These are phyloP conservation scores for Citrullus mucosospermus DNA, from an alignment of 306 rosid species.

Conservation along the genomic window DNA sequence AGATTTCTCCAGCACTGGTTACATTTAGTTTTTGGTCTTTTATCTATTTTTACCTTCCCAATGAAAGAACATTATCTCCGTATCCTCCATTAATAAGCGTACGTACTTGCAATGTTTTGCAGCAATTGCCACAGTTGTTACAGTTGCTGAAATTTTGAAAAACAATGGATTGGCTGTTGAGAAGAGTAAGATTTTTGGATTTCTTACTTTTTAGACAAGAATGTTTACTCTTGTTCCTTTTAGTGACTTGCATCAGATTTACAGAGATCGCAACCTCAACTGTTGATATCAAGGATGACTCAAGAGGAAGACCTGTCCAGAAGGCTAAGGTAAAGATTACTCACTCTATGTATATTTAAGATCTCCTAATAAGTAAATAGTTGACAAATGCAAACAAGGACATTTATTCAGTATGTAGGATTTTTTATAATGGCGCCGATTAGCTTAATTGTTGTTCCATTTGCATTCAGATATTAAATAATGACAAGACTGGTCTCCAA, in stretches of 20 bases:
- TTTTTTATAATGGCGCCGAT: background rate
- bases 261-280: slow-evolving; percentile 38
- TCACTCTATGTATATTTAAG: background rate
- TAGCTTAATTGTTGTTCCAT: background rate
- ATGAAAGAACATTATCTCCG: background rate
- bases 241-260: background rate
- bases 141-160: slow-evolving; percentile 34
- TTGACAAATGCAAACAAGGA: background rate
- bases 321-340: slow-evolving; percentile 16
- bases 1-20: background rate
- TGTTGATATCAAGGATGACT: slow-evolving; percentile 36
- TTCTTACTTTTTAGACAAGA: background rate
- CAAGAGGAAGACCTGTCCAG: slow-evolving; percentile 34
- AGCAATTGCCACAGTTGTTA: slow-evolving; percentile 42
- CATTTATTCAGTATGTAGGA: background rate
- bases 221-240: background rate
- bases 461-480: background rate
- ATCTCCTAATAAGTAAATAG: background rate
- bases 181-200: slow-evolving; percentile 19
- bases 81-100: background rate
- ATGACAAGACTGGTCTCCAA: background rate
- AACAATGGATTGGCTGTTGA: slow-evolving; percentile 39
- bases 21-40: background rate
- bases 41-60: background rate
- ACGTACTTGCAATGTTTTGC: slow-evolving; percentile 3